Evolutionary conservation across 306 rosid genomes (phyloP).

Genomic region (Glycine tomentella): DNA sequence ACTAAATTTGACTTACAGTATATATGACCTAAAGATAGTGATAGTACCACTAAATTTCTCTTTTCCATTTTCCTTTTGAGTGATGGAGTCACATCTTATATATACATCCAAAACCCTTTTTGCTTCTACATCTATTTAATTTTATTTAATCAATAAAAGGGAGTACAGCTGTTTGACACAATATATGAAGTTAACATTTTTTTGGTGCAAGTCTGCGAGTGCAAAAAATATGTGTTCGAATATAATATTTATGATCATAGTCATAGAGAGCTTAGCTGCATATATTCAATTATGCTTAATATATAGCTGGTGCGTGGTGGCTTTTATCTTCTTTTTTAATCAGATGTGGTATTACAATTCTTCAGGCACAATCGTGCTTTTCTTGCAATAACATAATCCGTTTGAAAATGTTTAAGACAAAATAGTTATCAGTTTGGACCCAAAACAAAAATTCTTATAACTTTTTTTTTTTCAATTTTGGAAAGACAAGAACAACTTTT

Average conservation of each 20-base stretch:
- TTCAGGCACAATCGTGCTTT: not conserved
- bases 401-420: not conserved
- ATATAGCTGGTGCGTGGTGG: not conserved
- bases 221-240: not conserved
- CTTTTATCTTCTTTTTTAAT: not conserved
- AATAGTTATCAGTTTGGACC: not conserved
- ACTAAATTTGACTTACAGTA: constrained; percentile 34
- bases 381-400: not conserved
- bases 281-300: not conserved
- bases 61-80: constrained; percentile 2
- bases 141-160: not conserved
- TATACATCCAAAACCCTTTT: not conserved
- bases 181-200: too few species aligned
- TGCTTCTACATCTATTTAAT: constrained; percentile 8
- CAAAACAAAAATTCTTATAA: not conserved
- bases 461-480: not conserved
- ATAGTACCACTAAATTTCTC: constrained; percentile 2
- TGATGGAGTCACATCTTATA: constrained; percentile 9
- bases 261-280: not conserved
- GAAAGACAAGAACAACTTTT: not conserved
- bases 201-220: too few species aligned
- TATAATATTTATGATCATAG: not conserved
- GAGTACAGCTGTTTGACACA: constrained; percentile 6
- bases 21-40: constrained; percentile 30
- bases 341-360: not conserved